Percentiles rank a stretch among this genome's conserved stretches.
These are phyloP conservation scores for Aspergillus hortae DNA, from an alignment of 2,329 filamentous ascomycete species.

Conservation along the genomic window DNA sequence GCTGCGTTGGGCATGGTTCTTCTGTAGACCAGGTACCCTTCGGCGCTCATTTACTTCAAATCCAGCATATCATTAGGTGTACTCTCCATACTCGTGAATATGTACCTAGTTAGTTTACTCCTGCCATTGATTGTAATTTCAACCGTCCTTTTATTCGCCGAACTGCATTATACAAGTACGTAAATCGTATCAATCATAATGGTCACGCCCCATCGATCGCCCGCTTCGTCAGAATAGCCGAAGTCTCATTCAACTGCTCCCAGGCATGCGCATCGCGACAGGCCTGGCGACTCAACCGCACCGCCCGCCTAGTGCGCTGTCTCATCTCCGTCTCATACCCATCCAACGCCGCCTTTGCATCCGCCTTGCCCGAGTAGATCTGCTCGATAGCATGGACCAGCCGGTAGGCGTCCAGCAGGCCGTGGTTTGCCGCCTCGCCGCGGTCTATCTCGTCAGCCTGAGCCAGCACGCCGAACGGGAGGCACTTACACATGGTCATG, in stretches of 20 bases:
- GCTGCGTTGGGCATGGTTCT: conserved; percentile 46
- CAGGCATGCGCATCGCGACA: conserved; percentile 34
- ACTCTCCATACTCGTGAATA: too few species aligned
- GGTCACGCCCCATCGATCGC: conserved; percentile 4
- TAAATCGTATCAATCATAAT: neutral
- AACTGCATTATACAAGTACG: too few species aligned
- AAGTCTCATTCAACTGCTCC: conserved; percentile 22
- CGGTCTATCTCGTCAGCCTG: conserved; percentile 18
- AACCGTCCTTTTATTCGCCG: too few species aligned
- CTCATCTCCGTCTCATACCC: conserved; percentile 32
- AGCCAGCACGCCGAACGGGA: neutral
- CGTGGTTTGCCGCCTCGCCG: conserved; percentile 33
- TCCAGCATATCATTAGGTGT: too few species aligned
- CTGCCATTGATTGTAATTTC: too few species aligned
- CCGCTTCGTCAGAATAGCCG: conserved; percentile 27
- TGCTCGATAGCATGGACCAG: conserved; percentile 15
- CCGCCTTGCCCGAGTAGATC: conserved; percentile 8
- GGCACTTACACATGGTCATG: conserved; percentile 30
- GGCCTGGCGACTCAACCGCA: conserved; percentile 31
- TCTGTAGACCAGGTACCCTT: conserved; percentile 30
- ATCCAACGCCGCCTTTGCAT: conserved; percentile 16
- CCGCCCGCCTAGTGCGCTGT: conserved; percentile 25
- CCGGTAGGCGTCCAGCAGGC: conserved; percentile 24
- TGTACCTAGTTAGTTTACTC: too few species aligned
- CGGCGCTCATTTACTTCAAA: too few species aligned